Conservation (phyloP, 345 rosid species). For the Brassica cretica region DNA sequence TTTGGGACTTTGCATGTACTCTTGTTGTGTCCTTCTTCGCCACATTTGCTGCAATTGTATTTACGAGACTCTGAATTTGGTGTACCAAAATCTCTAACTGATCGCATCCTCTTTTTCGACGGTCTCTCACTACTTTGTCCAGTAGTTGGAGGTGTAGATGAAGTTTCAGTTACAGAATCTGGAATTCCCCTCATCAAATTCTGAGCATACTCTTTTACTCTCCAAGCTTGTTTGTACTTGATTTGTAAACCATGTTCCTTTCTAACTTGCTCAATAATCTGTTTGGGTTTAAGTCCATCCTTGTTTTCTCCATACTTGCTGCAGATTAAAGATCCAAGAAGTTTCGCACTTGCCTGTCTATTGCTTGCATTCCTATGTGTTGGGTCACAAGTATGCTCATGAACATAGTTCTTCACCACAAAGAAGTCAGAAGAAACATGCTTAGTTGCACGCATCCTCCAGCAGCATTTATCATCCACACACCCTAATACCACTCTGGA, state of each 20-base stretch:
- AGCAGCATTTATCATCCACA: neutral
- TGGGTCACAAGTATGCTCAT: constrained; percentile 4
- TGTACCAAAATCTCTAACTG: neutral
- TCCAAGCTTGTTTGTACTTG: neutral
- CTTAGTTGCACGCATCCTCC: neutral
- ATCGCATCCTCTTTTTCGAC: neutral
- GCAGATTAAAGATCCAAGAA: neutral
- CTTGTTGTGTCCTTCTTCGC: neutral
- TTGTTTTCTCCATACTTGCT: neutral
- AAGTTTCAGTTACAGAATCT: neutral
- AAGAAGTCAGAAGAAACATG: neutral
- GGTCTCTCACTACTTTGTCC: neutral
- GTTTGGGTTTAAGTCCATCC: neutral
- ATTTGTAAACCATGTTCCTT: neutral
- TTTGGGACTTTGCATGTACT: neutral
- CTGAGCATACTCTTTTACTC: neutral
- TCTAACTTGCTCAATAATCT: neutral
- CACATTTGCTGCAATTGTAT: neutral
- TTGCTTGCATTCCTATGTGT: neutral
- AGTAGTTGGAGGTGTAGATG: neutral
- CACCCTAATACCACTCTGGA: neutral
- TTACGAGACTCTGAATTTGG: neutral
- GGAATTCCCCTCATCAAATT: neutral
- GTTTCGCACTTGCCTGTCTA: neutral
- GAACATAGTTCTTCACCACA: neutral